Percentiles rank a stretch among this genome's conserved stretches.
Conservation (phyloP, 2,329 filamentous ascomycete species). For the Epichloe elymi region DNA sequence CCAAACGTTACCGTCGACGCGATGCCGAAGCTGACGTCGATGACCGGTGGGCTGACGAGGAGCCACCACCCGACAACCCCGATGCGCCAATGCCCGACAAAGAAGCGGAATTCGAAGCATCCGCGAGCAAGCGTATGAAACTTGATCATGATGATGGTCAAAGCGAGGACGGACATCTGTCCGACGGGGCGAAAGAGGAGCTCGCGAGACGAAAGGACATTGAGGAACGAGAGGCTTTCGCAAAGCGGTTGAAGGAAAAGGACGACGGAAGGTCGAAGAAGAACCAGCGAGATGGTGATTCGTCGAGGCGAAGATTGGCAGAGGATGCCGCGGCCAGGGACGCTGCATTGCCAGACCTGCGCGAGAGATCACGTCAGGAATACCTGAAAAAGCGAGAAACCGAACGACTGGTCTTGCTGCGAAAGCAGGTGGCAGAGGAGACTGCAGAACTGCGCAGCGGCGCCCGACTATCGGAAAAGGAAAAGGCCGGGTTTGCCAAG, state of each 20-base stretch:
- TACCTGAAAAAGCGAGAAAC: slow-evolving; percentile 89
- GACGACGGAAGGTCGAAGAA: slow-evolving; percentile 61
- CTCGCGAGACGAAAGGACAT: slow-evolving; percentile 51
- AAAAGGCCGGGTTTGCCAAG: slow-evolving; percentile 78
- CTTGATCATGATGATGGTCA: slow-evolving; percentile 40
- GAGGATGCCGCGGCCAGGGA: slow-evolving; percentile 50
- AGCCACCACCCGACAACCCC: slow-evolving; percentile 31
- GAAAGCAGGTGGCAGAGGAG: slow-evolving; percentile 84
- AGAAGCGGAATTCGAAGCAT: slow-evolving; percentile 50
- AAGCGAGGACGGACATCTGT: slow-evolving; percentile 31
- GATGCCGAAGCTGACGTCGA: slow-evolving; percentile 44
- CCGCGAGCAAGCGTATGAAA: slow-evolving; percentile 58
- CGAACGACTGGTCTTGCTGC: slow-evolving; percentile 72
- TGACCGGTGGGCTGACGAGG: slow-evolving; percentile 73
- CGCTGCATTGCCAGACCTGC: slow-evolving; percentile 65
- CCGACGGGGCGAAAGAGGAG: slow-evolving; percentile 46
- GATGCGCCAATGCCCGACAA: slow-evolving; percentile 27
- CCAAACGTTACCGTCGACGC: slow-evolving; percentile 30
- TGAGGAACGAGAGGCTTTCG: slow-evolving; percentile 66
- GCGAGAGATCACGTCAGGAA: slow-evolving; percentile 75
- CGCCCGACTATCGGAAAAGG: slow-evolving; percentile 57
- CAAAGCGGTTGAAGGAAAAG: slow-evolving; percentile 59
- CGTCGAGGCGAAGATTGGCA: slow-evolving; percentile 37
- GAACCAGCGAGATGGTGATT: slow-evolving; percentile 42
- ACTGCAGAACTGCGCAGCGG: slow-evolving; percentile 67